These are phyloP conservation scores for Iberis amara DNA, from an alignment of 441 rosid genomes.

Conservation along the genomic window DNA sequence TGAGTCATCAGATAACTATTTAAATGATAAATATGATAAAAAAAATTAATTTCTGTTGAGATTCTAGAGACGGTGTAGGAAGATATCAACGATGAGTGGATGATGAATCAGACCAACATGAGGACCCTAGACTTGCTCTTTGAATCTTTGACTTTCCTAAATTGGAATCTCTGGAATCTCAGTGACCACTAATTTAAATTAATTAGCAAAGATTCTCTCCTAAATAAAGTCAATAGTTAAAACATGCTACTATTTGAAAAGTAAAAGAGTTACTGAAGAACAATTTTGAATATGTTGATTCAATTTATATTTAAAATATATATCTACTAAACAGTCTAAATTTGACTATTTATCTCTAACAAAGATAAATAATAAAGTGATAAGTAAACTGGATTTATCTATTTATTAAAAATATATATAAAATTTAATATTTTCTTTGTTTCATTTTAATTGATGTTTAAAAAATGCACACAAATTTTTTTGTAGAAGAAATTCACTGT, in stretches of 20 bases:
- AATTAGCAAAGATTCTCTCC: constrained; percentile 14
- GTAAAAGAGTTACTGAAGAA: background rate
- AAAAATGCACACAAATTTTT: no score
- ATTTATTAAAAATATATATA: no score
- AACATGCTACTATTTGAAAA: background rate
- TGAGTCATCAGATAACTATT: constrained; percentile 32
- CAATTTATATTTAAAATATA: no score
- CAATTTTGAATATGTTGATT: background rate
- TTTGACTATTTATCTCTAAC: no score
- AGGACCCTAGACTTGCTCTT: constrained; percentile 23
- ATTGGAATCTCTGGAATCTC: constrained; percentile 29
- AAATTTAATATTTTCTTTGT: no score
- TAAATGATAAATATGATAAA: constrained; percentile 9
- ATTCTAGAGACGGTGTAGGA: constrained; percentile 19
- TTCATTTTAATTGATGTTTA: no score
- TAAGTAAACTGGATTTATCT: no score
- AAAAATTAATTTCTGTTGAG: background rate
- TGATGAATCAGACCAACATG: constrained; percentile 28
- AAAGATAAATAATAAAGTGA: no score
- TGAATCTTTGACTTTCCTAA: constrained; percentile 34
- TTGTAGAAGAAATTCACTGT: no score
- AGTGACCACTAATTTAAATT: constrained; percentile 19
- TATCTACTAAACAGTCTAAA: no score
- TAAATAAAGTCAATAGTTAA: constrained; percentile 1
- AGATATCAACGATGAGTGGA: constrained; percentile 30